Evolutionary conservation across 108 stramenopile genomes (phyloP).

Genomic region (Nitzschia palea): DNA sequence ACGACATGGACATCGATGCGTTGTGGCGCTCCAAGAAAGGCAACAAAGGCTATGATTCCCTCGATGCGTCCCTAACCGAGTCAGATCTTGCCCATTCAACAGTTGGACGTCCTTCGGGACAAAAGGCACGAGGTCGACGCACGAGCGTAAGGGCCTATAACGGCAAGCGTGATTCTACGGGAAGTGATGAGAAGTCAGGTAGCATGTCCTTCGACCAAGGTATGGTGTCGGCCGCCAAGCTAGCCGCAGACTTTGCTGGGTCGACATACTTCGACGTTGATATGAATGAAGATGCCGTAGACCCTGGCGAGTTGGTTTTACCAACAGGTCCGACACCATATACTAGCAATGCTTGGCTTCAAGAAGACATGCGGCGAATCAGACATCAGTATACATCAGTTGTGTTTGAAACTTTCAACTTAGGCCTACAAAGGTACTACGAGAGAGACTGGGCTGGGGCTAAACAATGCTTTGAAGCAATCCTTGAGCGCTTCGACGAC

Average conservation of each 20-base stretch:
- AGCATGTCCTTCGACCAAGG: neutral
- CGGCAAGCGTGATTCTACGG: neutral
- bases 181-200: constrained; percentile 10
- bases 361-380: constrained; percentile 65
- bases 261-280: constrained; percentile 17
- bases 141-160: neutral
- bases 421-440: constrained; percentile 69
- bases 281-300: constrained; percentile 24
- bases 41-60: neutral
- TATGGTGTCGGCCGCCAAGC: constrained; percentile 7
- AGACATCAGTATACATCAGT: constrained; percentile 62
- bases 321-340: constrained; percentile 64
- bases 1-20: constrained; percentile 80
- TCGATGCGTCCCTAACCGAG: neutral
- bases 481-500: constrained; percentile 66
- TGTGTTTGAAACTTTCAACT: constrained; percentile 69
- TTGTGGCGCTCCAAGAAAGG: constrained; percentile 43
- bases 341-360: constrained; percentile 60
- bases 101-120: neutral
- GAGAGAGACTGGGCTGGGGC: constrained; percentile 70
- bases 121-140: constrained; percentile 3
- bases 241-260: constrained; percentile 10
- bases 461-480: constrained; percentile 50
- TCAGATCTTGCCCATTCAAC: neutral
- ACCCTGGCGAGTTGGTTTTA: constrained; percentile 43